Evolutionary conservation across 2,329 filamentous ascomycete species (phyloP).

Genomic region (Calonectria pteridis): DNA sequence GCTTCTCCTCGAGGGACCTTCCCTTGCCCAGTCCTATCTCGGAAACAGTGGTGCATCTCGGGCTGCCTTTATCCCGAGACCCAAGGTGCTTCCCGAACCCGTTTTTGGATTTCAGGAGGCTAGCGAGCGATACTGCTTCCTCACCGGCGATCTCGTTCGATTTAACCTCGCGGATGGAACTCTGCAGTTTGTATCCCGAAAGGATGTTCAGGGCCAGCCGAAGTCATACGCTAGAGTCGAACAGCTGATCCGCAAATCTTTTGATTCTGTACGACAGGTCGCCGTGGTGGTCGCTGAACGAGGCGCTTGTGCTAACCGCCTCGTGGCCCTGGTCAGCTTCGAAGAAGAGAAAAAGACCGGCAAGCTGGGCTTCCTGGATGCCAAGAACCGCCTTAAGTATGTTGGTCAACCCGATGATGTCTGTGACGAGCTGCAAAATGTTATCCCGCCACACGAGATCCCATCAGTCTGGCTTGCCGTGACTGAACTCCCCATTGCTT

Average conservation of each 20-base stretch:
- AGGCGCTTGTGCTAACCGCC: neutral
- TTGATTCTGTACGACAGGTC: neutral
- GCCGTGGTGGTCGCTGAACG: neutral
- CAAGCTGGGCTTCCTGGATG: neutral
- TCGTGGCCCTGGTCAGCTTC: neutral
- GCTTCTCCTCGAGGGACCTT: conserved; percentile 1
- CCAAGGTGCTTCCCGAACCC: neutral
- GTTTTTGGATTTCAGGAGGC: neutral
- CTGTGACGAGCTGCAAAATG: neutral
- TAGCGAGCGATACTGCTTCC: neutral
- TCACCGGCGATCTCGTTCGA: neutral
- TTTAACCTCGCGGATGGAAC: conserved; percentile 3
- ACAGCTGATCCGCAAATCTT: neutral
- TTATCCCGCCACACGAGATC: neutral
- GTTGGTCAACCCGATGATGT: neutral
- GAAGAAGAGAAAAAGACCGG: neutral
- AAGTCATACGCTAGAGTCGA: neutral
- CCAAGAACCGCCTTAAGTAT: neutral
- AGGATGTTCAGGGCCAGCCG: neutral
- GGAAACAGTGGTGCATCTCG: neutral
- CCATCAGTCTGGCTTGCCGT: neutral
- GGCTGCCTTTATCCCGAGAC: neutral
- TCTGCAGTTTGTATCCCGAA: neutral
- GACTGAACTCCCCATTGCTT: neutral
- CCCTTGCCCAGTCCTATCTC: neutral